phyloP scores from a whole-genome alignment of 352 stramenopile species.

The Globisporangium spiculum region DNA sequence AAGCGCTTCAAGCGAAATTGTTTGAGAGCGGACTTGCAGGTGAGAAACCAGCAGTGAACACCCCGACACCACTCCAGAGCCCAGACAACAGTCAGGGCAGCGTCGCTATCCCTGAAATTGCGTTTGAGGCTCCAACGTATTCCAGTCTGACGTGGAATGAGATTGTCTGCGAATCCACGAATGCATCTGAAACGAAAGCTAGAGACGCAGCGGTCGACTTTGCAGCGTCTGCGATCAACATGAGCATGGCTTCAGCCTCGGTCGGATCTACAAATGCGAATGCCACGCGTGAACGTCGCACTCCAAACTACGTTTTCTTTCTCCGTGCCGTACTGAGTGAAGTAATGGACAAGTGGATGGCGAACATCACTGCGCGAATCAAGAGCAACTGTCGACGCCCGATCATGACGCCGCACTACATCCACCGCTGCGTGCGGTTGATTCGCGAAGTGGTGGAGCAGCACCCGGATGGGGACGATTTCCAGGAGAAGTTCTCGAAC shows the following conservation, averaged over 20 bases:
- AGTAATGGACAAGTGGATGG: constrained; percentile 90
- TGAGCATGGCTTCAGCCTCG: constrained; percentile 72
- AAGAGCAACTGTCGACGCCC: constrained; percentile 74
- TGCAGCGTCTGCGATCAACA: constrained; percentile 69
- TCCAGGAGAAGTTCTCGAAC: constrained; percentile 83
- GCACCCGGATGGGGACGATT: constrained; percentile 81
- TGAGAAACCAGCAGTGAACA: constrained; percentile 36
- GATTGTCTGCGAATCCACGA: constrained; percentile 54
- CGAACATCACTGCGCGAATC: constrained; percentile 53
- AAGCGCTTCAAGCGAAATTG: constrained; percentile 62
- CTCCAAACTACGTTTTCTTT: constrained; percentile 86
- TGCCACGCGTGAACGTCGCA: constrained; percentile 69
- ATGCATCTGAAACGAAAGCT: constrained; percentile 55
- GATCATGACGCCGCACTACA: constrained; percentile 80
- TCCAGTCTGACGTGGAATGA: constrained; percentile 70
- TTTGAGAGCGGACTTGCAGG: constrained; percentile 48
- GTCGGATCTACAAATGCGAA: constrained; percentile 73
- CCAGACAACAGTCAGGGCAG: constrained; percentile 54
- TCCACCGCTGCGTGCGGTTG: constrained; percentile 81
- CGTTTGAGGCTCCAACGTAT: constrained; percentile 54
- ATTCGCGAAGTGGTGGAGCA: constrained; percentile 83
- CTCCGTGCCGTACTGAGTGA: constrained; percentile 79
- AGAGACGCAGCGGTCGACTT: constrained; percentile 71
- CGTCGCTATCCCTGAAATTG: constrained; percentile 21
- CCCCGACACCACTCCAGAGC: constrained; percentile 59